Base-by-base conservation (phyloP, 495 filamentous ascomycete genomes). In the Copromyces sp. region DNA sequence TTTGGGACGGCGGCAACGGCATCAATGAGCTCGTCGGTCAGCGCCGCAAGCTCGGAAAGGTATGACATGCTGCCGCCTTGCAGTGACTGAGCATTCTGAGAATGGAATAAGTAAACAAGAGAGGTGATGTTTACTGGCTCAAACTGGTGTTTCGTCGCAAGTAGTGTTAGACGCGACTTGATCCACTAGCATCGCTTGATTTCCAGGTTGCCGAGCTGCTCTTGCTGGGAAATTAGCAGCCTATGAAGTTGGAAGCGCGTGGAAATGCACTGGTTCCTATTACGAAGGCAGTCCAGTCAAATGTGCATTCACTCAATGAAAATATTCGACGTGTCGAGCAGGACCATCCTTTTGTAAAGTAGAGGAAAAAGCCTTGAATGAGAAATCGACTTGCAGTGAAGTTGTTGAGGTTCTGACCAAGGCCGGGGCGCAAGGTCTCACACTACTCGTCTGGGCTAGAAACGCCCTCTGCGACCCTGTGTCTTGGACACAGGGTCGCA, bases 1-100 rank as follows among this genome's bases (percentile, higher is more conserved):
- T 74, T 68, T 32, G 74, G 83, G 74, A 74, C 78, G 72, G 77
- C 77, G 39, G 78, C 74, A 71, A 85, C 76, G 61, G 81, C 80
- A 14, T 81, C 75, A 20, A 91, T 79, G 12, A 92, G 83, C 71
- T 89, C 86, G 61, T 87, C 88, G 9, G 85, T 85, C 72, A 89
- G 80, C 44, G 82, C 84, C 16, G 78, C 80, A 2, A 88, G 80
- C 41, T 82, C 81, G 37, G 82, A 82, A 68, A 82, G 75, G 72
- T 84, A 83, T 37, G 87, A 82, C 87, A 89, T 89, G 29, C 12
- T 74, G 68, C 32, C 17, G 71, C 47, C 40, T 7, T 44, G 59
- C 29, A 35, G n/a, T 39, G 45, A 17, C 38, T 73, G 70, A 35
- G 72, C 75, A 75, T 75, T 69, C 71, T 75, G 71, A 39, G 53